These are phyloP conservation scores for Ophiostoma sp. DNA, from an alignment of 2,329 filamentous ascomycete genomes.

Conservation along the genomic window DNA sequence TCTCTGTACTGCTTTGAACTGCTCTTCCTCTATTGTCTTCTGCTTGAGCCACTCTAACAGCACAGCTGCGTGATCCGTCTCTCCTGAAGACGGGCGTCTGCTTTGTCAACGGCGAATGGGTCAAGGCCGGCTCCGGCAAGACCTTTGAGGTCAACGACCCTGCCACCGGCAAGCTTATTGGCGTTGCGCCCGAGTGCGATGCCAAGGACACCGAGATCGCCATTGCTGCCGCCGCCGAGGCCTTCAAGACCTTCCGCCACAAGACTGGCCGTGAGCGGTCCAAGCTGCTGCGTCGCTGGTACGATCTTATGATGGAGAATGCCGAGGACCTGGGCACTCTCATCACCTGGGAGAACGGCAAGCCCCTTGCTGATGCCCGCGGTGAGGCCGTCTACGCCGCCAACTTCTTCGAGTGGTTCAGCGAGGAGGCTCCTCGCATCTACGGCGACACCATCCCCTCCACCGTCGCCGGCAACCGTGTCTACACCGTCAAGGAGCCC, in stretches of 20 bases:
- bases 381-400: slow-evolving; percentile 68
- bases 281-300: slow-evolving; percentile 72
- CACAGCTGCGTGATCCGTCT: slow-evolving; percentile 69
- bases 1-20: background rate
- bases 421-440: slow-evolving; percentile 66
- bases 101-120: slow-evolving; percentile 92
- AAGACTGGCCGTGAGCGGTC: slow-evolving; percentile 70
- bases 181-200: slow-evolving; percentile 78
- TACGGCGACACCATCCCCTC: slow-evolving; percentile 73
- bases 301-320: slow-evolving; percentile 72
- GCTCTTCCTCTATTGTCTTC: background rate
- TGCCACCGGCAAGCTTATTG: slow-evolving; percentile 72
- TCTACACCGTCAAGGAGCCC: slow-evolving; percentile 75
- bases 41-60: background rate
- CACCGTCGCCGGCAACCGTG: slow-evolving; percentile 63
- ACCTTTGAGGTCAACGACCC: slow-evolving; percentile 89
- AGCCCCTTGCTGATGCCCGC: slow-evolving; percentile 69
- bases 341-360: slow-evolving; percentile 88
- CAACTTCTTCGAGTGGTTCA: slow-evolving; percentile 75
- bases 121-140: slow-evolving; percentile 76
- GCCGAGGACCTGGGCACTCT: slow-evolving; percentile 73
- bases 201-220: slow-evolving; percentile 70
- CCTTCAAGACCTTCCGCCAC: slow-evolving; percentile 64
- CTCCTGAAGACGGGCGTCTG: slow-evolving; percentile 76
- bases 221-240: slow-evolving; percentile 74